Percentiles rank a stretch among this genome's conserved stretches.
Conservation (phyloP, 148 eudicot species). For the Rhododendron molle region DNA sequence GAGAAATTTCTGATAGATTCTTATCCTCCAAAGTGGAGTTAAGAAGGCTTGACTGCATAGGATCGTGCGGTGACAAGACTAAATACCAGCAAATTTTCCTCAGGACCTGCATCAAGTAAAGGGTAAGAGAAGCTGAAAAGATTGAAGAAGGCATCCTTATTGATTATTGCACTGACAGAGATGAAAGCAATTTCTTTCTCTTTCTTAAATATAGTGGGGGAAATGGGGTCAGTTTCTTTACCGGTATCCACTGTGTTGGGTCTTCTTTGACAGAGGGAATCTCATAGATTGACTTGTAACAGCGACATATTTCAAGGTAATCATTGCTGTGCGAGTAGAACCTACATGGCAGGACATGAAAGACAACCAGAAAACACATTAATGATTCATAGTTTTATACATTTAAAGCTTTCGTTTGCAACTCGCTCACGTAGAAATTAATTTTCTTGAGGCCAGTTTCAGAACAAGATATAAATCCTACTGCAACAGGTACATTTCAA, state of each 20-base stretch:
- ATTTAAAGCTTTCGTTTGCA: not conserved
- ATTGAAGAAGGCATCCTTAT: not conserved
- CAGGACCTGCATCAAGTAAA: slow-evolving; percentile 37
- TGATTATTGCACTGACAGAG: not conserved
- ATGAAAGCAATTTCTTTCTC: not conserved
- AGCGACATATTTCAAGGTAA: slow-evolving; percentile 72
- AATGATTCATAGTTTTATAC: not conserved
- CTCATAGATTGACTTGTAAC: slow-evolving; percentile 85
- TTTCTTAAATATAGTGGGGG: not conserved
- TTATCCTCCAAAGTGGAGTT: slow-evolving; percentile 92
- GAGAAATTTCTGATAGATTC: slow-evolving; percentile 78
- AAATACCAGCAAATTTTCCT: slow-evolving; percentile 95
- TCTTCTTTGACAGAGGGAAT: slow-evolving; percentile 71
- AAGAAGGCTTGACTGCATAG: slow-evolving; percentile 96
- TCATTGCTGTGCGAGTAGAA: slow-evolving; percentile 60
- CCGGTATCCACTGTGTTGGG: slow-evolving; percentile 74
- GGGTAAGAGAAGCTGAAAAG: slow-evolving; percentile 2
- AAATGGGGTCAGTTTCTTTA: slow-evolving; percentile 18
- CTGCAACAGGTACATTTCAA: not conserved
- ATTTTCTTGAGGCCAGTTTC: not conserved
- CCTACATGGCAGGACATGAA: slow-evolving; percentile 21
- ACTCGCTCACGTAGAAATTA: not conserved
- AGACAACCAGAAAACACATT: not conserved
- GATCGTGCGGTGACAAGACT: slow-evolving; percentile 81
- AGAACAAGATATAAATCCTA: not conserved